Base-by-base conservation (phyloP, 331 rosid species). In the Dryas integrifolia region DNA sequence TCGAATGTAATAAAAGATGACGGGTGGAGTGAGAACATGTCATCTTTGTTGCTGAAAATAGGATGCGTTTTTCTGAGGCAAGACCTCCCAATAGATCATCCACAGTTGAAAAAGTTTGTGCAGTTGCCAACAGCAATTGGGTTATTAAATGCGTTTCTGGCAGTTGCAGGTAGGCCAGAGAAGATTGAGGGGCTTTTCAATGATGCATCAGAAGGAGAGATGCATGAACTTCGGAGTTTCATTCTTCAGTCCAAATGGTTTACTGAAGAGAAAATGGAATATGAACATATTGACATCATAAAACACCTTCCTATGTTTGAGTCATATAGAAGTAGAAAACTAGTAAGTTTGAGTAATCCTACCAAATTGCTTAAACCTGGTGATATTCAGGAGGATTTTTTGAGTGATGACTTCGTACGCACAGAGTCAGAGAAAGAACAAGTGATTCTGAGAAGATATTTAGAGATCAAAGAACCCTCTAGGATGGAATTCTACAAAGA, bases 21-120 rank as follows among this genome's bases (percentile, higher is more conserved):
- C 58, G 98, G 97, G 41, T 94, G 98, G 98, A 94, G 91, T 85
- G 98, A 94, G 86, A 94, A 94, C 80, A 89, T 94, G 96, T 81
- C 83, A 81, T 84, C 97, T 79, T 81, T 94, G 80, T 76, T 94
- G 88, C 84, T 70, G 78, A 94, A 89, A 85, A 90, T 88, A 71
- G 97, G 98, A 74, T 91, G 96, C 43, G 80, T 85, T 72, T 89
- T 94, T 77, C 80, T 91, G 89, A 94, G 90, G 78, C 81, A 72
- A 59, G 96, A 89, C 77, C 65, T 94, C 81, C 83, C 83, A 63
- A 57, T 94, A 72, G 97, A 94, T 67, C 98, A 94, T 86, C 96
- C 97, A 26, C 87, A 86, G 65, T 65, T 94, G 91, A 89, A 81
- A 73, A 67, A 58, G 39, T 94, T 85, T 88, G 96, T 91, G 82